Evolutionary conservation across 2,329 filamentous ascomycete genomes (phyloP).

Genomic region (Exophiala alcalophila): DNA sequence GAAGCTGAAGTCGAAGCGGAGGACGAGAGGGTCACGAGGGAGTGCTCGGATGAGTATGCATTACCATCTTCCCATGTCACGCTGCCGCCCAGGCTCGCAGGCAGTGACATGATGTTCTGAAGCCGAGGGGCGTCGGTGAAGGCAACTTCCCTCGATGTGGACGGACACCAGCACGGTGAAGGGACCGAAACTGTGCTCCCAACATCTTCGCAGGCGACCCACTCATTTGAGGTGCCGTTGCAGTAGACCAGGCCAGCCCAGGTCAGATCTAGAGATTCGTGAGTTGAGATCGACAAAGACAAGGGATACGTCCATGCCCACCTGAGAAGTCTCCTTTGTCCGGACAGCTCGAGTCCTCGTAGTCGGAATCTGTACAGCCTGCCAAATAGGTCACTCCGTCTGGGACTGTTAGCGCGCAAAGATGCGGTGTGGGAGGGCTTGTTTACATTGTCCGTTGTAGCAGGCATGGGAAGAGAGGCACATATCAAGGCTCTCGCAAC

Average conservation of each 20-base stretch:
- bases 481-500: constrained; percentile 27
- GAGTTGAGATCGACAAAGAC: neutral
- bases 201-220: constrained; percentile 23
- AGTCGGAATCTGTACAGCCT: constrained; percentile 29
- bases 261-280: constrained; percentile 13
- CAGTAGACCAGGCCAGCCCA: constrained; percentile 29
- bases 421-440: neutral
- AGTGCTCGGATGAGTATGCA: constrained; percentile 15
- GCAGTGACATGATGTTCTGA: constrained; percentile 23
- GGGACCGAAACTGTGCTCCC: constrained; percentile 18
- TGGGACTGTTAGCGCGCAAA: constrained; percentile 11
- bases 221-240: constrained; percentile 26
- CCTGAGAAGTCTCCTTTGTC: constrained; percentile 21
- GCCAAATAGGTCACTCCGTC: constrained; percentile 29
- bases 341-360: constrained; percentile 26
- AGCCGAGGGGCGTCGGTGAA: constrained; percentile 21
- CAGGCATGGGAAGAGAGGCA: constrained; percentile 29
- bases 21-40: neutral
- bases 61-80: constrained; percentile 20
- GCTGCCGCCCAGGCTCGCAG: constrained; percentile 9
- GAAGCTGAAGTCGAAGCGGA: neutral
- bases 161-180: constrained; percentile 23
- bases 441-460: constrained; percentile 25
- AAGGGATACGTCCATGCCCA: neutral
- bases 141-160: constrained; percentile 17